phyloP scores from a whole-genome alignment of 2,329 filamentous ascomycete species.

The Pseudofabraea citricarpa region DNA sequence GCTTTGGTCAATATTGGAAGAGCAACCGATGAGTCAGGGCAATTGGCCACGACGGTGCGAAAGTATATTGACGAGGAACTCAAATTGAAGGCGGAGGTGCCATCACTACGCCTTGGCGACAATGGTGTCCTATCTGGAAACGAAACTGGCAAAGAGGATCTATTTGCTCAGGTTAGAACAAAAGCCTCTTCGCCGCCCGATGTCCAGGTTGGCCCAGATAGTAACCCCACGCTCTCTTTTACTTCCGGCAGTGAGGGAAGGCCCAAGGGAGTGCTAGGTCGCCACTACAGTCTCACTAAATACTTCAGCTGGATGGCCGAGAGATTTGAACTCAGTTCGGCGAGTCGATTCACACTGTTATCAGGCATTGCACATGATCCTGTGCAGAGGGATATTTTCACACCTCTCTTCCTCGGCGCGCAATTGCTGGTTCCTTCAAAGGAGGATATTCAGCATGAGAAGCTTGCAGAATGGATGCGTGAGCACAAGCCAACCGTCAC shows the following conservation, averaged over 20 bases:
- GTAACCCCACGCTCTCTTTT: slow-evolving; percentile 69
- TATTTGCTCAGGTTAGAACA: slow-evolving; percentile 49
- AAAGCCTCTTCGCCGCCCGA: slow-evolving; percentile 54
- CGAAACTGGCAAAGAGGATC: slow-evolving; percentile 59
- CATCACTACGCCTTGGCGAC: slow-evolving; percentile 65
- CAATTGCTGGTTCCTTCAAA: slow-evolving; percentile 72
- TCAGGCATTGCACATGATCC: slow-evolving; percentile 79
- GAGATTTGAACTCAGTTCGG: slow-evolving; percentile 66
- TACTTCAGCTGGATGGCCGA: slow-evolving; percentile 95
- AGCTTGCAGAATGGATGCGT: slow-evolving; percentile 82
- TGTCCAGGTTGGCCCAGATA: slow-evolving; percentile 82
- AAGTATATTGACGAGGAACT: slow-evolving; percentile 71
- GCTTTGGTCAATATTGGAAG: slow-evolving; percentile 70
- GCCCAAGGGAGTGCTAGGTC: slow-evolving; percentile 82
- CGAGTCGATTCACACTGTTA: slow-evolving; percentile 76
- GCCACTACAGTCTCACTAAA: slow-evolving; percentile 79
- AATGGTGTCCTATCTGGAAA: slow-evolving; percentile 72
- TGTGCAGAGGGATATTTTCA: slow-evolving; percentile 76
- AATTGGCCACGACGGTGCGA: slow-evolving; percentile 50
- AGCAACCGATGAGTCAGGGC: slow-evolving; percentile 64
- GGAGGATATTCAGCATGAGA: slow-evolving; percentile 84
- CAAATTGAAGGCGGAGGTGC: slow-evolving; percentile 67
- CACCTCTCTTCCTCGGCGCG: slow-evolving; percentile 80
- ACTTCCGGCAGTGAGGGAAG: slow-evolving; percentile 72
- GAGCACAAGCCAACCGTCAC: slow-evolving; percentile 71